Evolutionary conservation across 2,329 filamentous ascomycete genomes (phyloP).

Genomic region (Fusarium ramigenum): DNA sequence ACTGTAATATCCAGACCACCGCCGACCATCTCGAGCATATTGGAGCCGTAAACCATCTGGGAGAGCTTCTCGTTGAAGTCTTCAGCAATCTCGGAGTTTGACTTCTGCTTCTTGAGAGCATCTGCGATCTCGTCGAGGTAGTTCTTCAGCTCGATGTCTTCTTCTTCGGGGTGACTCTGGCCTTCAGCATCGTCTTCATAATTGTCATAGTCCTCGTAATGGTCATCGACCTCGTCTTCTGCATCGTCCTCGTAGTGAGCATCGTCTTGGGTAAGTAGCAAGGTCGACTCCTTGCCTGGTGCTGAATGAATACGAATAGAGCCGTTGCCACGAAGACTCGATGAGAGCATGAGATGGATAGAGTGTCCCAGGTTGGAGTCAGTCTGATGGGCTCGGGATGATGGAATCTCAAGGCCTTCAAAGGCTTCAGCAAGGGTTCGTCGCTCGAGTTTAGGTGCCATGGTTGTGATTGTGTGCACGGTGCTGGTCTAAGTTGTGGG

Average conservation of each 20-base stretch:
- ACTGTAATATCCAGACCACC: background rate
- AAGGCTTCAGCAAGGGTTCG: too few species aligned
- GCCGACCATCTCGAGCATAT: background rate
- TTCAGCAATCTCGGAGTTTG: background rate
- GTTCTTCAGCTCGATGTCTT: background rate
- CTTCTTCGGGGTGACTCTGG: background rate
- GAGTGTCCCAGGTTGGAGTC: background rate
- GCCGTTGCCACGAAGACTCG: accelerated
- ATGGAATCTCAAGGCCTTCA: too few species aligned
- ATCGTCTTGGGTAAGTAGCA: background rate
- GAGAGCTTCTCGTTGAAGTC: background rate
- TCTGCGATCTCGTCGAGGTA: background rate
- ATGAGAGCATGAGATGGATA: background rate
- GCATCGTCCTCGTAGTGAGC: background rate
- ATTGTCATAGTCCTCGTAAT: too few species aligned
- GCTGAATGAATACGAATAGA: background rate
- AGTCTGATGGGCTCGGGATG: too few species aligned
- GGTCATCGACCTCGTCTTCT: background rate
- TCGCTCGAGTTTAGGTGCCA: too few species aligned
- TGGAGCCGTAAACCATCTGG: background rate
- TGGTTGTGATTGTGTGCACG: too few species aligned
- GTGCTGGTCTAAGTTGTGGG: too few species aligned
- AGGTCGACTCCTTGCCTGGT: background rate
- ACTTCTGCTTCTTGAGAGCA: background rate
- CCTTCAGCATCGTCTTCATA: background rate